These are phyloP conservation scores for Salvia hispanica DNA, from an alignment of 257 asterid genomes.

Conservation along the genomic window DNA sequence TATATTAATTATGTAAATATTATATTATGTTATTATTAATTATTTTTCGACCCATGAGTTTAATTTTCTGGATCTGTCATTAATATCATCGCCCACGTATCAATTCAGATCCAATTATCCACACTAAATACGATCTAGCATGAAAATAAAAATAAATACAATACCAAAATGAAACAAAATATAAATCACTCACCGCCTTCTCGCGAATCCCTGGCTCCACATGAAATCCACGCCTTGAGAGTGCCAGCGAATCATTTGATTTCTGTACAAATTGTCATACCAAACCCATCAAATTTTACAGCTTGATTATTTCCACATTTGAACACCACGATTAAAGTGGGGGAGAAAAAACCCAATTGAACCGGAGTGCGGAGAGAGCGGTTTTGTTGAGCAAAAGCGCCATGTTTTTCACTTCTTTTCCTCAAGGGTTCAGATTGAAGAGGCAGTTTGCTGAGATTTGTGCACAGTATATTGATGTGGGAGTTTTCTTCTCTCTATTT, in stretches of 20 bases:
- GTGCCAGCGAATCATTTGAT: constrained; percentile 40
- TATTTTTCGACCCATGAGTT: too few species aligned
- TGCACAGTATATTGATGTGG: neutral
- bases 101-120: constrained; percentile 20
- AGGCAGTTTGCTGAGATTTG: constrained; percentile 10
- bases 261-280: constrained; percentile 37
- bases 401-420: constrained; percentile 35
- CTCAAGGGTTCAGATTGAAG: too few species aligned
- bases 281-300: constrained; percentile 28
- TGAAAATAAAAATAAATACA: neutral
- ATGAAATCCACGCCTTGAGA: constrained; percentile 66
- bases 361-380: constrained; percentile 51
- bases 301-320: constrained; percentile 4
- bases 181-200: constrained; percentile 69
- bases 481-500: neutral
- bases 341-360: neutral
- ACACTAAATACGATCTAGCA: constrained; percentile 1
- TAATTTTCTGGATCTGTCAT: too few species aligned
- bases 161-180: neutral
- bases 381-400: constrained; percentile 57
- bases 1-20: too few species aligned
- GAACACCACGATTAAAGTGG: neutral
- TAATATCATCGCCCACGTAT: neutral
- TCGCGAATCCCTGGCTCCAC: constrained; percentile 81
- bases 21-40: too few species aligned